Base-by-base conservation (phyloP, 1,284 basidiomycete genomes). In the Ustilago shanxiensis region DNA sequence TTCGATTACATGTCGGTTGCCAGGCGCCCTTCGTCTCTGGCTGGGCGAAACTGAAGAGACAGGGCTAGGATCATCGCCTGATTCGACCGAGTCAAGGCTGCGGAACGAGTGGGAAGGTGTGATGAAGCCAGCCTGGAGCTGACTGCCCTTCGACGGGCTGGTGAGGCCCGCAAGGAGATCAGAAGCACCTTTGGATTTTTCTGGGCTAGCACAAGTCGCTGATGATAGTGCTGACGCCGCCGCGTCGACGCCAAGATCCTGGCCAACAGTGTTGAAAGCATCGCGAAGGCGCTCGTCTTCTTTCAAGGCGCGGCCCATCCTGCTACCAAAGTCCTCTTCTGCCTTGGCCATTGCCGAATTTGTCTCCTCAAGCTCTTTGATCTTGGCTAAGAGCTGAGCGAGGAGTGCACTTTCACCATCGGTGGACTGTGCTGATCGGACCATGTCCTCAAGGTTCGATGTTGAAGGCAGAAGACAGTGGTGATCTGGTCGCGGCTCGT, bases 321-420 rank as follows among this genome's bases (percentile, higher is more conserved):
- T 61, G 28, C 79, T 77, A 55, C 80, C 79, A 50, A 80, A 76
- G 49, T 81, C 80, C 26, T 66, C 66, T 28, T 75, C 79, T 6
- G 67, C 73, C 41, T 59, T 64, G 7, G 76, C 70, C 64, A 83
- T 79, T 18, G 69, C 75, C 0, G 60, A 45, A 51, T 83, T 83
- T 4, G 79, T 79, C 54, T 82, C 79, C 57, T 82, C 81, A 8
- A 83, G 66, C 60, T 83, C 82, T 22, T 72, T 71, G 62, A 83
- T 75, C 64, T 83, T 83, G 63, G 75, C 69, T 14, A 83, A 61
- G 5, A 83, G 62, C 39, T 79, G 82, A 1, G 72, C 66, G 0
- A 83, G 60, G 2, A 83, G 56, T 22, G 75, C 80, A 13, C 72
- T 69, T 47, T 83, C 81, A 24, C 65, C 71, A 2, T 33, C 56